Conservation (phyloP, 2,329 filamentous ascomycete genomes). For the Lachnellula arida region DNA sequence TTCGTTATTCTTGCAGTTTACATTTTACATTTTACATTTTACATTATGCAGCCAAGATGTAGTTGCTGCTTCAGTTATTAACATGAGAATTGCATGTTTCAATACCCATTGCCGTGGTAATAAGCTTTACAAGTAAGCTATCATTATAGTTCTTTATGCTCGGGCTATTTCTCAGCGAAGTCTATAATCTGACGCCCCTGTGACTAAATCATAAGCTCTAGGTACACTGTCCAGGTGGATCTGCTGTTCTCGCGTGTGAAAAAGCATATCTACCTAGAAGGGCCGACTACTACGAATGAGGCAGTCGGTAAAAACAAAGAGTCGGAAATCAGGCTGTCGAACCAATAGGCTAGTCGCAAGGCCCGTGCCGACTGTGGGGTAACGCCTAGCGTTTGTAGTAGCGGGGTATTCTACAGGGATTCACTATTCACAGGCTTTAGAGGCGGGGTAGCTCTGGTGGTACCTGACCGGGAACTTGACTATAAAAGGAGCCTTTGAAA, state of each 20-base stretch:
- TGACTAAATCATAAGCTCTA: background rate
- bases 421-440: background rate
- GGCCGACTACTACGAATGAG: background rate
- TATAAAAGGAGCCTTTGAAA: too few relatives aligned
- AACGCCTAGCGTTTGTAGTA: too few relatives aligned
- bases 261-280: background rate
- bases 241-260: background rate
- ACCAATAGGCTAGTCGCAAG: background rate
- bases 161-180: too few relatives aligned
- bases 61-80: too few relatives aligned
- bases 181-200: too few relatives aligned
- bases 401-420: slow-evolving; percentile 1
- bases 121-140: too few relatives aligned
- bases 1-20: too few relatives aligned
- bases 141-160: too few relatives aligned
- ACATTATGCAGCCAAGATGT: too few relatives aligned
- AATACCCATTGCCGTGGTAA: too few relatives aligned
- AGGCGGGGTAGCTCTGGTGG: slow-evolving; percentile 4
- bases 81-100: too few relatives aligned
- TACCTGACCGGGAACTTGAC: background rate
- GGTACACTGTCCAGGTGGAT: background rate
- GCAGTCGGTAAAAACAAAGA: background rate
- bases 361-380: background rate
- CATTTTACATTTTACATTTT: too few relatives aligned
- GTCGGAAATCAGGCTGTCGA: background rate